These are phyloP conservation scores for Vanrija pseudolonga DNA, from an alignment of 1,284 basidiomycete genomes.

Conservation along the genomic window DNA sequence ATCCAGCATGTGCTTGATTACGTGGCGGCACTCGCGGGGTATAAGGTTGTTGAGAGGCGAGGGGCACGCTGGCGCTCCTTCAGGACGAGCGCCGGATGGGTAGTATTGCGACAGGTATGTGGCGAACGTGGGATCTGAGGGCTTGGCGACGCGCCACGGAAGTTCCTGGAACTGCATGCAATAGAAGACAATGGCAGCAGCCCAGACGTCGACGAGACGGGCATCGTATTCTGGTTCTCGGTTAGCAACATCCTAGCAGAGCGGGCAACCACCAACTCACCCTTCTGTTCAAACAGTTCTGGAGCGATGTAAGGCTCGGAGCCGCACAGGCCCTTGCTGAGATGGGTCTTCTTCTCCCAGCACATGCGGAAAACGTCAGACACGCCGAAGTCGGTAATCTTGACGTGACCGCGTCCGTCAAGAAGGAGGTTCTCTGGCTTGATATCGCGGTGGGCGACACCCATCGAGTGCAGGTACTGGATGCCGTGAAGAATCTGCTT, in stretches of 20 bases:
- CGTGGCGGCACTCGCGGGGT: constrained; percentile 75
- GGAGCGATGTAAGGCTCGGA: constrained; percentile 98
- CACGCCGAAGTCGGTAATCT: constrained; percentile 99
- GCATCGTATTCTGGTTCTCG: constrained; percentile 81
- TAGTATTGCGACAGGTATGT: constrained; percentile 69
- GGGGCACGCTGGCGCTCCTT: constrained; percentile 25
- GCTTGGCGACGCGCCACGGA: constrained; percentile 93
- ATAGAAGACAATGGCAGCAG: constrained; percentile 94
- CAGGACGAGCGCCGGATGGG: constrained; percentile 24
- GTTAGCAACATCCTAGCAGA: background rate
- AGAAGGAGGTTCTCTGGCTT: constrained; percentile 98
- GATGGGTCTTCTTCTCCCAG: constrained; percentile 95
- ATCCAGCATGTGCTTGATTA: constrained; percentile 93
- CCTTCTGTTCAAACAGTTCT: constrained; percentile 93
- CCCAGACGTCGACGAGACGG: constrained; percentile 95
- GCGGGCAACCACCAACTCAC: constrained; percentile 56
- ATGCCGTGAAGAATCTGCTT: constrained; percentile 92
- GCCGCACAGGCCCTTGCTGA: constrained; percentile 94
- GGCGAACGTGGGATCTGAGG: constrained; percentile 74
- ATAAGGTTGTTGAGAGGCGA: constrained; percentile 72
- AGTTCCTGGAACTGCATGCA: constrained; percentile 96
- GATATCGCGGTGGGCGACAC: constrained; percentile 95
- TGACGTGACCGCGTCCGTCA: constrained; percentile 87
- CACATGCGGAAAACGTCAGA: constrained; percentile 97
- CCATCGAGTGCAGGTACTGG: constrained; percentile 64